Percentiles rank a stretch among this genome's conserved stretches.
Evolutionary conservation across 495 filamentous ascomycete genomes (phyloP).

Genomic region (Arthonia radiata): DNA sequence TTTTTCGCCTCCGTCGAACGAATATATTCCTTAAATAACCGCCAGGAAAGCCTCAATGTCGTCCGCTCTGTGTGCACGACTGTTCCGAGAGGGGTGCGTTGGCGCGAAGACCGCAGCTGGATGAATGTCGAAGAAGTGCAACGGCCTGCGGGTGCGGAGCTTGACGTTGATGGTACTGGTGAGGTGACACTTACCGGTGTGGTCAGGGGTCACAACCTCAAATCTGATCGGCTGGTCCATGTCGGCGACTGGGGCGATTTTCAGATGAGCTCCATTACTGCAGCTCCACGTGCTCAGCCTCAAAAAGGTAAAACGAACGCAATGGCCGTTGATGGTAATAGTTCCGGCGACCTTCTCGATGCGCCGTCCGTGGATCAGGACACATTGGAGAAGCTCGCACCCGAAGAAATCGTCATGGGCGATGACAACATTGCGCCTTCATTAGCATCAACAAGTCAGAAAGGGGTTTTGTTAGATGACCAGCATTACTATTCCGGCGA

Average conservation of each 20-base stretch:
- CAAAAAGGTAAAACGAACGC: slow-evolving; percentile 34
- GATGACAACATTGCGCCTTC: slow-evolving; percentile 31
- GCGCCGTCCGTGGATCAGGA: slow-evolving; percentile 53
- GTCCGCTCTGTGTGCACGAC: slow-evolving; percentile 75
- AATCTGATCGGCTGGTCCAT: slow-evolving; percentile 71
- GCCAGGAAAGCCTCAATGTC: slow-evolving; percentile 71
- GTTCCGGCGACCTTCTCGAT: slow-evolving; percentile 28
- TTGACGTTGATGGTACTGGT: slow-evolving; percentile 14
- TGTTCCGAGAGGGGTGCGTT: slow-evolving; percentile 71
- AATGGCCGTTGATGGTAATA: slow-evolving; percentile 37
- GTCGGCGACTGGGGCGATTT: slow-evolving; percentile 89
- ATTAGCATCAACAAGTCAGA: slow-evolving; percentile 29
- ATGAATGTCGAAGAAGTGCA: slow-evolving; percentile 66
- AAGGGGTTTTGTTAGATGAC: slow-evolving; percentile 78
- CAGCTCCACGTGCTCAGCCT: slow-evolving; percentile 29
- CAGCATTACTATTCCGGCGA: slow-evolving; percentile 97
- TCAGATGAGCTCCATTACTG: slow-evolving; percentile 70
- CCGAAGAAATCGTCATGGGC: slow-evolving; percentile 57
- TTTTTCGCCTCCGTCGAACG: slow-evolving; percentile 81
- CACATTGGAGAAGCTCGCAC: slow-evolving; percentile 57
- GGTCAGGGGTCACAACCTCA: slow-evolving; percentile 64
- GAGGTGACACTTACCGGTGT: slow-evolving; percentile 62
- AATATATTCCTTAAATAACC: slow-evolving; percentile 57
- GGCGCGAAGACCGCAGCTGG: slow-evolving; percentile 88
- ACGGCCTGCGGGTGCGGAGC: slow-evolving; percentile 28